Percentiles rank a stretch among this genome's conserved stretches.
Conservation (phyloP, 345 rosid genomes). For the Odontarrhena argentea region DNA sequence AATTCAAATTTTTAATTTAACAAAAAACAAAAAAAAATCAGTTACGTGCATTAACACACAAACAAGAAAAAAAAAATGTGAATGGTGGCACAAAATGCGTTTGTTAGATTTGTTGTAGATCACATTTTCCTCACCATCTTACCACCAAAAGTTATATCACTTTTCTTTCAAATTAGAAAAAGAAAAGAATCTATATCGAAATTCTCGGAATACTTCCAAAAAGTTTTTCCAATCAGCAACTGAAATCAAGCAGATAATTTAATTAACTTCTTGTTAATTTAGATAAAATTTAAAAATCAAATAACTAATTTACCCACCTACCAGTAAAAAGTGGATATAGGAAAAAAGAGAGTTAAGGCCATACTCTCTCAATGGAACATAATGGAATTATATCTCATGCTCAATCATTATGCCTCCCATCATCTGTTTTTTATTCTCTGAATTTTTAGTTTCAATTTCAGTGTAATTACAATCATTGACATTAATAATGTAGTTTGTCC, state of each 20-base stretch:
- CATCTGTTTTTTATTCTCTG: constrained; percentile 1
- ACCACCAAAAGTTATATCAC: constrained; percentile 23
- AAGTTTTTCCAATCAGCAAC: constrained; percentile 17
- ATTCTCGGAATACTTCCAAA: constrained; percentile 10
- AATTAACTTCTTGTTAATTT: constrained; percentile 18
- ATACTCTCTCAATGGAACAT: constrained; percentile 32
- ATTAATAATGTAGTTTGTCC: constrained; percentile 33
- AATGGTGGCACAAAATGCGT: constrained; percentile 28
- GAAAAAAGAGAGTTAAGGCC: constrained; percentile 29
- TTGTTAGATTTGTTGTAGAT: constrained; percentile 30
- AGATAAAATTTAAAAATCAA: constrained; percentile 14
- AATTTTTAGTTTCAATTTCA: constrained; percentile 30
- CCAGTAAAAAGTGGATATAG: constrained; percentile 4
- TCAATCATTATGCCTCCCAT: constrained; percentile 48
- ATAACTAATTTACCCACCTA: not conserved
- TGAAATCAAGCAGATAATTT: constrained; percentile 13
- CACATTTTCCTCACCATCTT: constrained; percentile 27
- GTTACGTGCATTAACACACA: constrained; percentile 9
- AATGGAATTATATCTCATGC: constrained; percentile 37
- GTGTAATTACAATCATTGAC: constrained; percentile 42
- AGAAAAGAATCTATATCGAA: constrained; percentile 9
- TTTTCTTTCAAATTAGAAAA: not conserved
- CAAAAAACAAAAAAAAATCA: not conserved
- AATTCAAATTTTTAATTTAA: not conserved
- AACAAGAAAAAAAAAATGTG: not conserved